Conservation (phyloP, 2,329 filamentous ascomycete species). For the Alternaria novae-zelandiae region DNA sequence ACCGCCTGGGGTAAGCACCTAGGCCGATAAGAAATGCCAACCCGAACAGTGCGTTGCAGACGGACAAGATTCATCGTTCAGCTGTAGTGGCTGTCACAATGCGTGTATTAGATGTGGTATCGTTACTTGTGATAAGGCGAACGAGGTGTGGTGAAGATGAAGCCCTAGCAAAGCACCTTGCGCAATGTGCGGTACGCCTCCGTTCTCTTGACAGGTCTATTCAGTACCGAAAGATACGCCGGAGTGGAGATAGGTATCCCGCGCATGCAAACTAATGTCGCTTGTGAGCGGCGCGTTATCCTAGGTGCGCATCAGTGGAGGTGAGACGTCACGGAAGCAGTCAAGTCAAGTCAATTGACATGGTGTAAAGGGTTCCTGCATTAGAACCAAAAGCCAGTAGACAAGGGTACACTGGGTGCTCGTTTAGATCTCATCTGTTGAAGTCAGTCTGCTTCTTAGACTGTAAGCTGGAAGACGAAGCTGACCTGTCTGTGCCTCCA, state of each 20-base stretch:
- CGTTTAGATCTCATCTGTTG: neutral
- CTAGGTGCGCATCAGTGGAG: neutral
- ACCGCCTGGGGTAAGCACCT: conserved; percentile 12
- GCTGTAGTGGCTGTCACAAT: neutral
- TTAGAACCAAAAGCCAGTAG: neutral
- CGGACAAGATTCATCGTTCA: neutral
- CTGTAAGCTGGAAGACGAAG: neutral
- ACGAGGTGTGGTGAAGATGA: neutral
- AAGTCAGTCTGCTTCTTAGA: neutral
- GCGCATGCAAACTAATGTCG: neutral
- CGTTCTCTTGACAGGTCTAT: neutral
- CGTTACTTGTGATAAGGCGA: neutral
- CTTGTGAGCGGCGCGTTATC: neutral
- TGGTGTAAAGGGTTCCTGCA: conserved; percentile 11
- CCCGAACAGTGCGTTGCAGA: conserved; percentile 8
- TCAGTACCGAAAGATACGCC: neutral
- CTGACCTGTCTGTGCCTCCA: neutral
- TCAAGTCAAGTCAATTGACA: neutral
- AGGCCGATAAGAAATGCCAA: conserved; percentile 6
- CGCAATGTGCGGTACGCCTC: neutral
- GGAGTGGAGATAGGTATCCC: neutral
- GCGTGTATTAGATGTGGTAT: neutral
- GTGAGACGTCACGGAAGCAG: neutral
- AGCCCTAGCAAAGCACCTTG: neutral
- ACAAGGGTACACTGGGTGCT: neutral